Evolutionary conservation across 352 stramenopile species (phyloP), one percentile per base, ranked within the genome.

Genomic region (Globisporangium nagaii): DNA sequence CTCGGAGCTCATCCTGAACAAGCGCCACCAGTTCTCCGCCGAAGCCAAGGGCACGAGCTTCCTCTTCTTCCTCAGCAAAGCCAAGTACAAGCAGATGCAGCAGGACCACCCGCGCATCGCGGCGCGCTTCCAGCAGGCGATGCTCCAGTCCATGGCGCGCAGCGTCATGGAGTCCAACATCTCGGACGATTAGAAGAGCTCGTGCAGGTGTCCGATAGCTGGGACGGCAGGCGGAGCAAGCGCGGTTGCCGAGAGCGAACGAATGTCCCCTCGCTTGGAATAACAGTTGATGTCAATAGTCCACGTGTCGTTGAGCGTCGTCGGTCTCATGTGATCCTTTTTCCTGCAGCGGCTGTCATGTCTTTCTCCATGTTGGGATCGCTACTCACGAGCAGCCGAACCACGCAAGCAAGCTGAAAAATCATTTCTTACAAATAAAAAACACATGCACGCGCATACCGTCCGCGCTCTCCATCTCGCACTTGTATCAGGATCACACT

Each of bases 141-240:
- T 94, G 78, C 68, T 94, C 35, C 79, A 90, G 56, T 85, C 77
- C 44, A 89, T 94, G 78, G 84, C 84, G 24, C 79, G 86, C 11
- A 86, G 78, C 34, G 82, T 94, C 34, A 82, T 94, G 47, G 84
- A 94, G 57, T 90, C 77, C 35, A 90, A 90, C 63, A 69, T 94
- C 60, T 70, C 79, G 3, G 84, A 93, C 55, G 78, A 91, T 58
- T 93, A 78, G 52, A 37, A n/a, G n/a, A n/a, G n/a, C 27, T 13
- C n/a, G n/a, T 27, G n/a, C n/a, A n/a, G n/a, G n/a, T n/a, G n/a
- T n/a, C n/a, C 40, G n/a, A n/a, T n/a, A n/a, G n/a, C n/a, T n/a
- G n/a, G n/a, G n/a, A n/a, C n/a, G n/a, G n/a, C n/a, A n/a, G n/a
- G n/a, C n/a, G n/a, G n/a, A n/a, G n/a, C n/a, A n/a, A n/a, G n/a